Evolutionary conservation across 441 rosid genomes (phyloP).

Genomic region (Omphalea diandra): DNA sequence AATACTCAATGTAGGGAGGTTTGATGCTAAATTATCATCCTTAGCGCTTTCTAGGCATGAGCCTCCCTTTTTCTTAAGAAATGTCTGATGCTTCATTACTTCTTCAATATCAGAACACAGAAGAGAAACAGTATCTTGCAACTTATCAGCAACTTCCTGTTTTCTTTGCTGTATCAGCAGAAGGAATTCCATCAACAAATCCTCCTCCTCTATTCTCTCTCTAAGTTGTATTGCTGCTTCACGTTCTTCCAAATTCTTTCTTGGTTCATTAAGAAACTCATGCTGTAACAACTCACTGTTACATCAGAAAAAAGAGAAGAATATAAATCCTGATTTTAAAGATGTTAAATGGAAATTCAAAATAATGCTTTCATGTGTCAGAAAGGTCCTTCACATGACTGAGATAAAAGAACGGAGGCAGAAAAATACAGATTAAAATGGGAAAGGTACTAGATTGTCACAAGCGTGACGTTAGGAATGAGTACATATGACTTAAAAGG

Average conservation of each 20-base stretch:
- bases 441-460: neutral
- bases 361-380: neutral
- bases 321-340: neutral
- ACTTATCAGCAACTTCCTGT: slow-evolving; percentile 70
- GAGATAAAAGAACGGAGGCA: neutral
- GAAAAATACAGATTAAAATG: neutral
- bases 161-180: slow-evolving; percentile 67
- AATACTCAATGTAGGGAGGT: slow-evolving; percentile 37
- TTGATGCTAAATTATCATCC: slow-evolving; percentile 48
- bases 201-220: slow-evolving; percentile 81
- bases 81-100: slow-evolving; percentile 56
- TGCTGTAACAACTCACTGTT: slow-evolving; percentile 77
- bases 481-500: neutral
- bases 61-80: slow-evolving; percentile 57
- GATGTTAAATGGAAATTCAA: neutral
- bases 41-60: slow-evolving; percentile 38
- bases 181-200: slow-evolving; percentile 83
- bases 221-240: slow-evolving; percentile 81
- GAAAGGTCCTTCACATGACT: neutral
- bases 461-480: neutral
- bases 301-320: slow-evolving; percentile 13
- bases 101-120: slow-evolving; percentile 80
- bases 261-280: slow-evolving; percentile 82
- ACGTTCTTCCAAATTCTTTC: slow-evolving; percentile 72
- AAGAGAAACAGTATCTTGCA: slow-evolving; percentile 66